These are phyloP conservation scores for Entomortierella parvispora DNA, from an alignment of 192 early-diverging fungal genomes.

Conservation along the genomic window DNA sequence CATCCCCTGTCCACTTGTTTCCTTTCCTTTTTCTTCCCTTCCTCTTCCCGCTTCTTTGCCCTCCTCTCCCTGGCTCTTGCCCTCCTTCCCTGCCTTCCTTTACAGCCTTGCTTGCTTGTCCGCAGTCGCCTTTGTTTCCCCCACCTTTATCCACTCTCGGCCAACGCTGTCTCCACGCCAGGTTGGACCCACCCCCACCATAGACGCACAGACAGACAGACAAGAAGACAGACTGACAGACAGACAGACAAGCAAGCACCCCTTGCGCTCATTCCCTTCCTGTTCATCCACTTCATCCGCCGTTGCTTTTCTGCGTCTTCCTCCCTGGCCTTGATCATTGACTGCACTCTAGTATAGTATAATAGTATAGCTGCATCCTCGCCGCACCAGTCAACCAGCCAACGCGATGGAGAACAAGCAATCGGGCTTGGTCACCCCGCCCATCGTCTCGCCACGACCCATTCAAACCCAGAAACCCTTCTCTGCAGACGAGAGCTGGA, in stretches of 20 bases:
- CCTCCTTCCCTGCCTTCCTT: background rate
- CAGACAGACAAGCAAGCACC: background rate
- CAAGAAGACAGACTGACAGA: background rate
- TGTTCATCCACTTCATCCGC: too few species aligned
- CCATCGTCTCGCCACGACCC: conserved; percentile 47
- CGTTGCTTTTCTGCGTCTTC: too few species aligned
- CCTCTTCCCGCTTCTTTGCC: background rate
- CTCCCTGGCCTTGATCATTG: too few species aligned
- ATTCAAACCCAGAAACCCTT: conserved; percentile 36
- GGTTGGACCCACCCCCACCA: background rate
- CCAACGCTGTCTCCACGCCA: background rate
- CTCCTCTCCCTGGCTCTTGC: background rate
- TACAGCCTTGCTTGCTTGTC: background rate
- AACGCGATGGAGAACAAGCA: conserved; percentile 32
- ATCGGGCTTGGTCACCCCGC: conserved; percentile 46
- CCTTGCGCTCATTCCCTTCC: too few species aligned
- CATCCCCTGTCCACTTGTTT: too few species aligned
- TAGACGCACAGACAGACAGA: background rate
- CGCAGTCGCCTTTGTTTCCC: background rate
- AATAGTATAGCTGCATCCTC: too few species aligned
- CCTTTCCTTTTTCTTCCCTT: conserved; percentile 6
- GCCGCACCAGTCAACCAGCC: too few species aligned
- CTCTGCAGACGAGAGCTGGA: conserved; percentile 58
- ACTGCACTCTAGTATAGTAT: too few species aligned
- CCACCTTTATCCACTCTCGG: background rate